A percentile compares a stretch with the other conserved stretches of the same genome.
phyloP scores from a whole-genome alignment of 768 basidiomycete species.

The Phylloporus sp. region DNA sequence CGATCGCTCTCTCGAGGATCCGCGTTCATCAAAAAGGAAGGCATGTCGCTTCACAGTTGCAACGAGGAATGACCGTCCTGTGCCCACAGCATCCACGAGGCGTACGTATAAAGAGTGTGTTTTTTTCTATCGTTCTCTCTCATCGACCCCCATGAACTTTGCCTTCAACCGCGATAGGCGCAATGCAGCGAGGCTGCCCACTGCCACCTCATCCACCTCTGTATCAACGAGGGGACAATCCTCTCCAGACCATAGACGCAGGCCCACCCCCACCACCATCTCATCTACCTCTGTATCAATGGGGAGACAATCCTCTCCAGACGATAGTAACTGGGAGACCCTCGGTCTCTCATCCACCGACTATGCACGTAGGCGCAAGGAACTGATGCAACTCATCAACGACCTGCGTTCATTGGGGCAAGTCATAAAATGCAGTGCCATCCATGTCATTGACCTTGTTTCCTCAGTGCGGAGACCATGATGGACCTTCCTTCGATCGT shows the following conservation, averaged over 20 bases:
- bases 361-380: constrained; percentile 38
- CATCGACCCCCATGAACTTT: constrained; percentile 3
- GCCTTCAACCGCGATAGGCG: background rate
- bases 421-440: background rate
- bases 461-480: constrained; percentile 32
- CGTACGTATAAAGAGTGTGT: constrained; percentile 13
- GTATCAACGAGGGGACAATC: background rate
- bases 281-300: no score
- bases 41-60: no score
- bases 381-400: constrained; percentile 36
- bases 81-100: background rate
- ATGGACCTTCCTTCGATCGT: constrained; percentile 49
- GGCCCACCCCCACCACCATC: no score
- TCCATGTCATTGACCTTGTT: background rate
- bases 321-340: constrained; percentile 9
- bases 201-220: background rate
- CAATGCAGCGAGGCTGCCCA: background rate
- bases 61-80: background rate
- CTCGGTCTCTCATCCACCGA: constrained; percentile 28
- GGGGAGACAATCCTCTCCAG: no score
- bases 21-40: no score
- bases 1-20: no score
- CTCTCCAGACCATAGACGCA: no score
- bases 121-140: background rate
- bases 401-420: constrained; percentile 41